These are phyloP conservation scores for Dryas drummondii DNA, from an alignment of 306 rosid species.

Conservation along the genomic window DNA sequence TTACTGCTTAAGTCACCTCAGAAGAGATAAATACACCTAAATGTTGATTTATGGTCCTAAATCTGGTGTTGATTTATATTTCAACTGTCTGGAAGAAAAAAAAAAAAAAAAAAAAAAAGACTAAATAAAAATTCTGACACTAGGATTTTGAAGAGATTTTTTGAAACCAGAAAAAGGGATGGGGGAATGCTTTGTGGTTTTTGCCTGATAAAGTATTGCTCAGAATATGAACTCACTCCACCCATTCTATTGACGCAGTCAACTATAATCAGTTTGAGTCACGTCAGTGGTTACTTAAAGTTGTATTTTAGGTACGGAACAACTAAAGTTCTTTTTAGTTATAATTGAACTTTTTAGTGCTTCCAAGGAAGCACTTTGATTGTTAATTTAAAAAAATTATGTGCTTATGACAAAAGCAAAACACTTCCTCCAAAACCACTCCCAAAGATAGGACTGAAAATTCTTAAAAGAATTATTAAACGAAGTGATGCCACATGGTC, in stretches of 20 bases:
- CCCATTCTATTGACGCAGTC: not conserved
- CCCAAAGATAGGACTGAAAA: not conserved
- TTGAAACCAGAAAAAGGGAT: not conserved
- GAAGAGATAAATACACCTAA: conserved; percentile 25
- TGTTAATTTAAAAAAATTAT: too few species aligned
- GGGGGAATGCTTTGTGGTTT: not conserved
- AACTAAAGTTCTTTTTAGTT: not conserved
- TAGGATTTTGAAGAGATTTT: conserved; percentile 8
- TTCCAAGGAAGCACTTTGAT: too few species aligned
- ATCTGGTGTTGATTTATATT: not conserved
- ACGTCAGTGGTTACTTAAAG: not conserved
- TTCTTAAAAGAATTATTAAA: not conserved
- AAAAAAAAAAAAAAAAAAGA: conserved; percentile 10
- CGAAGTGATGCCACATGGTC: not conserved
- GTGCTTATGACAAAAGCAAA: too few species aligned
- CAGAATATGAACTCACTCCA: conserved; percentile 3
- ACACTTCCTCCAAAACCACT: too few species aligned
- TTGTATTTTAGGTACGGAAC: not conserved
- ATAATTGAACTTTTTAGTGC: too few species aligned
- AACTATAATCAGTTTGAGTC: not conserved
- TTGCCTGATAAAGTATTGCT: not conserved
- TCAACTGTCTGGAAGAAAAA: conserved; percentile 11
- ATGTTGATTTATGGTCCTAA: conserved; percentile 15
- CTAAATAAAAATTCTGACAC: conserved; percentile 20
- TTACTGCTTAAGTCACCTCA: conserved; percentile 21